Conservation (phyloP, 768 basidiomycete species). For the Amanita polypyramis region DNA sequence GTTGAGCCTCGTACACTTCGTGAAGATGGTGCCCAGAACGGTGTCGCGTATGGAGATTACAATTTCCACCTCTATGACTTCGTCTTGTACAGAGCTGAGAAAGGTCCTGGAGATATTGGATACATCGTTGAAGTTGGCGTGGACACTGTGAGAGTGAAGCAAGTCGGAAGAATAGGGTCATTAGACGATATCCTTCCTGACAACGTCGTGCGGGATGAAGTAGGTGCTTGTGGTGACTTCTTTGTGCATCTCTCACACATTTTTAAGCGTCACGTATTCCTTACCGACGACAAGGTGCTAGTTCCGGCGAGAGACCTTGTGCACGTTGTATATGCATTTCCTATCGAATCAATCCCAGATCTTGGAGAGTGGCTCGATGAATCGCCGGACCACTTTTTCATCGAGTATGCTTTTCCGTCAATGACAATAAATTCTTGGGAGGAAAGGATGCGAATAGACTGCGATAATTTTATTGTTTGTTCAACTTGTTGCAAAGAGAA, state of each 20-base stretch:
- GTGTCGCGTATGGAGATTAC: slow-evolving; percentile 33
- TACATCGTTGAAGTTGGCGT: slow-evolving; percentile 26
- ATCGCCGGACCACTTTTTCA: slow-evolving; percentile 50
- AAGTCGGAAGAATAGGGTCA: slow-evolving; percentile 40
- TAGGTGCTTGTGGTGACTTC: slow-evolving; percentile 15
- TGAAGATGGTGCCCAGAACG: slow-evolving; percentile 20
- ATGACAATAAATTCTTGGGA: slow-evolving; percentile 29
- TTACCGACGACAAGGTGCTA: slow-evolving; percentile 35
- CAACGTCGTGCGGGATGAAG: slow-evolving; percentile 44
- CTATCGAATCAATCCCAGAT: slow-evolving; percentile 16
- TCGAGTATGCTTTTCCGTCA: slow-evolving; percentile 38
- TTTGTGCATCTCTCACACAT: neutral
- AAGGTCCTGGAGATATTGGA: slow-evolving; percentile 48
- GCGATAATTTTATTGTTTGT: slow-evolving; percentile 35
- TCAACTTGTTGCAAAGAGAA: slow-evolving; percentile 27
- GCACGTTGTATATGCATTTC: slow-evolving; percentile 36
- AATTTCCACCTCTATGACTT: slow-evolving; percentile 56
- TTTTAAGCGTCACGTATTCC: slow-evolving; percentile 47
- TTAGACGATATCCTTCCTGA: slow-evolving; percentile 29
- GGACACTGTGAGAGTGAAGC: slow-evolving; percentile 20
- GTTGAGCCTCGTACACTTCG: slow-evolving; percentile 19
- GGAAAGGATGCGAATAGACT: slow-evolving; percentile 19
- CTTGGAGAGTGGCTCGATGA: slow-evolving; percentile 36
- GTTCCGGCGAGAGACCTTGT: slow-evolving; percentile 31
- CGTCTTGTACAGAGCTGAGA: slow-evolving; percentile 35